Base-by-base conservation (phyloP, 768 basidiomycete species). In the Podaxis pistillaris region DNA sequence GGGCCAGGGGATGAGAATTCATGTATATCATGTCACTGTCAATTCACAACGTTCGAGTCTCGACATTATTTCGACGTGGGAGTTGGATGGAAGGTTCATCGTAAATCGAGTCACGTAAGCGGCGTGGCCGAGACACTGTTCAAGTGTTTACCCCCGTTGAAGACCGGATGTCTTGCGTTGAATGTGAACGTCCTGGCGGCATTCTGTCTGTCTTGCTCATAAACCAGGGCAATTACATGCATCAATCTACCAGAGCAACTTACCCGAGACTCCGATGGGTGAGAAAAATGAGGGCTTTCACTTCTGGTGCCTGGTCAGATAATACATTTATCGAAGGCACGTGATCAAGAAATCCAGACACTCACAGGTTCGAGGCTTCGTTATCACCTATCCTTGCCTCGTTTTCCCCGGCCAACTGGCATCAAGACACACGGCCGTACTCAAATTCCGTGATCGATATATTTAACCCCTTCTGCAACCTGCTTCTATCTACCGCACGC, bases 21-120 rank as follows among this genome's bases (percentile, higher is more conserved):
- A 47, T 26, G 19, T 19, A 33, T 22, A 49, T 57, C 56, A 37
- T 50, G 33, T 58, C 57, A 30, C 46, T 58, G 57, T 50, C 57
- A 58, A 49, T 26, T 40, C 22, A 46, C 19, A 24, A 33, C 33
- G 1, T 33, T 33, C 30, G 30, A 24, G 22, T 7, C 4, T 24
- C 54, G 33, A n/a, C 54, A 37, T 24, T 13, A 22, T n/a, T 40
- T 56, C 57, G 47, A 49, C 30, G 49, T 49, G 41, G 22, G 57
- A 58, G 26, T 17, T 22, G 54, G 30, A 22, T 19, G n/a, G 37
- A 22, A 30, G 4, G 3, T 15, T 19, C 28, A 47, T 41, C 24
- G 19, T 38, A 13, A 38, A 55, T n/a, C 40, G 9, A n/a, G 44
- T 9, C 30, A 9, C 8, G 30, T 8, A 8, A 30, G 30, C 30